These are phyloP conservation scores for Leucosporidium scottii DNA, from an alignment of 768 basidiomycete genomes.

Conservation along the genomic window DNA sequence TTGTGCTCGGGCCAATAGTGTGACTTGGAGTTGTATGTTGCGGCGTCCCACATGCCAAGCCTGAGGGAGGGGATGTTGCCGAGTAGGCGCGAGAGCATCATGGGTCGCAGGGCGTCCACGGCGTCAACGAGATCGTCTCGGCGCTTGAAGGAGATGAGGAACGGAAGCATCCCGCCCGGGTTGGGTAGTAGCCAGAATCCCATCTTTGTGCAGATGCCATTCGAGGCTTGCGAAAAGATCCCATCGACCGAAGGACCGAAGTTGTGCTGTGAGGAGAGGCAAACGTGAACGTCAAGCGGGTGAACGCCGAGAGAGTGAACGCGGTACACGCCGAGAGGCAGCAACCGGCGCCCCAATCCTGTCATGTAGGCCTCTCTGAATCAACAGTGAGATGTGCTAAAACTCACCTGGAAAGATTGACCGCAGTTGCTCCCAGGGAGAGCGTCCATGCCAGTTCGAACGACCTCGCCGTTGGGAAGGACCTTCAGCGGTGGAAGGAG, in stretches of 20 bases:
- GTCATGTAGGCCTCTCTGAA: too few relatives aligned
- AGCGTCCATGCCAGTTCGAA: slow-evolving; percentile 30
- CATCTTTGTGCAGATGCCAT: slow-evolving; percentile 20
- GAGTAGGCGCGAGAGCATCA: slow-evolving; percentile 4
- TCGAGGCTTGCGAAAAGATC: slow-evolving; percentile 31
- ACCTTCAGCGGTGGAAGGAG: slow-evolving; percentile 14
- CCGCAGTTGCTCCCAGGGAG: slow-evolving; percentile 22
- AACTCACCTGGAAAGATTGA: neutral
- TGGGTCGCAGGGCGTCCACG: slow-evolving; percentile 11
- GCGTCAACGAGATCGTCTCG: slow-evolving; percentile 14
- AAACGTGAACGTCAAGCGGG: too few relatives aligned
- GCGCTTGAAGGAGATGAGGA: slow-evolving; percentile 18
- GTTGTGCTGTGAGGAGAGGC: slow-evolving; percentile 3
- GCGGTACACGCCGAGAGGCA: too few relatives aligned
- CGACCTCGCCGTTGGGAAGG: slow-evolving; percentile 30
- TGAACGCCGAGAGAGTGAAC: too few relatives aligned
- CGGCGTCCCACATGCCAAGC: slow-evolving; percentile 13
- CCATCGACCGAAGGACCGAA: slow-evolving; percentile 32
- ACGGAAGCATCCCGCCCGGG: slow-evolving; percentile 27
- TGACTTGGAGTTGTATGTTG: slow-evolving; percentile 3
- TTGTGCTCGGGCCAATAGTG: slow-evolving; percentile 11
- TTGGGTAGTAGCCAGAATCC: slow-evolving; percentile 32
- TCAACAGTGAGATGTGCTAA: too few relatives aligned
- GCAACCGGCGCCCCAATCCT: too few relatives aligned
- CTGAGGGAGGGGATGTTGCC: slow-evolving; percentile 15